These are phyloP conservation scores for Hypsizygus ulmarius DNA, from an alignment of 1,284 basidiomycete genomes.

Conservation along the genomic window DNA sequence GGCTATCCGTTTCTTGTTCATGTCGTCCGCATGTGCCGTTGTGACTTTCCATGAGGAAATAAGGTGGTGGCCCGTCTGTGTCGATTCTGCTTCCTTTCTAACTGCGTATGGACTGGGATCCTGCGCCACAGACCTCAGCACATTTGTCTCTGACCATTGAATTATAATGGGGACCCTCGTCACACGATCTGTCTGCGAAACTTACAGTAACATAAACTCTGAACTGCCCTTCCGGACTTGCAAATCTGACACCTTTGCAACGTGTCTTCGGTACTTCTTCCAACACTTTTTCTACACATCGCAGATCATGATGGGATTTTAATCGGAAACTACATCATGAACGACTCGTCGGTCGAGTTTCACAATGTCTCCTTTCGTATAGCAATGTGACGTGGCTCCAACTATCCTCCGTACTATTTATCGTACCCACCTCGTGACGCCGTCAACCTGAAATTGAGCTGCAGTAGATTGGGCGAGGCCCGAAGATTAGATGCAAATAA, in stretches of 20 bases:
- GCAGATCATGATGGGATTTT: too few species aligned
- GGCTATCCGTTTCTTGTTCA: background rate
- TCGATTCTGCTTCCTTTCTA: background rate
- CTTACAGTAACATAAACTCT: background rate
- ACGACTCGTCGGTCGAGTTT: too few species aligned
- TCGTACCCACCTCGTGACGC: too few species aligned
- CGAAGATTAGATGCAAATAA: background rate
- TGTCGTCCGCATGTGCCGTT: background rate
- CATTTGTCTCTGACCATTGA: background rate
- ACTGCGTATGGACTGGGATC: background rate
- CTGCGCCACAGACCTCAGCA: background rate
- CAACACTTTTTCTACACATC: too few species aligned
- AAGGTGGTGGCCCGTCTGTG: slow-evolving; percentile 1
- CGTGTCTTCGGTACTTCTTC: too few species aligned
- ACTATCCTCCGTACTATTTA: too few species aligned
- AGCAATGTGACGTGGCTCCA: too few species aligned
- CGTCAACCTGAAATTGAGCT: too few species aligned
- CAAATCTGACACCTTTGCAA: too few species aligned
- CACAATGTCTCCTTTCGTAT: too few species aligned
- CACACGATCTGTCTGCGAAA: background rate
- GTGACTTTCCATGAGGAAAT: slow-evolving; percentile 5
- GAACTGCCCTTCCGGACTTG: too few species aligned
- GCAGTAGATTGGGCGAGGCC: background rate
- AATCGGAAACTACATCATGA: too few species aligned
- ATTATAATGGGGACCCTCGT: background rate